phyloP scores from a whole-genome alignment of 192 early-diverging fungal genomes.

The Coemansia sp. region DNA sequence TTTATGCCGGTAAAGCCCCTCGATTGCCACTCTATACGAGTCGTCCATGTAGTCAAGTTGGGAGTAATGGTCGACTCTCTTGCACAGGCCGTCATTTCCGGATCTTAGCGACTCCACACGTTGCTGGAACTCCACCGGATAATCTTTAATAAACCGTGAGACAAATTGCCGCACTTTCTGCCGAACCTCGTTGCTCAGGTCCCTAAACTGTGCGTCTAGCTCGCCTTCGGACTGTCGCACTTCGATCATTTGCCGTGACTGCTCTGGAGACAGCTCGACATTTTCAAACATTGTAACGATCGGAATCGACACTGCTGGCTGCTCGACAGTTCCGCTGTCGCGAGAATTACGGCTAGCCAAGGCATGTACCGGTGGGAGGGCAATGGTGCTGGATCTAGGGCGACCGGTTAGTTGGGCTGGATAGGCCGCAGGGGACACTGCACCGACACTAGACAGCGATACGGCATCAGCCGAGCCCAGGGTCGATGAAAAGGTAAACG shows the following conservation, averaged over 20 bases:
- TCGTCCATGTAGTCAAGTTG: constrained; percentile 29
- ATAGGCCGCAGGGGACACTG: not conserved
- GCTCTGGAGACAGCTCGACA: constrained; percentile 17
- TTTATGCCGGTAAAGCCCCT: constrained; percentile 20
- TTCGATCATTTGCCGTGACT: constrained; percentile 14
- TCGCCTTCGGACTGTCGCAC: constrained; percentile 15
- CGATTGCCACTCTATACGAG: constrained; percentile 25
- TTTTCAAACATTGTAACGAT: constrained; percentile 5
- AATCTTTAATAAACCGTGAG: constrained; percentile 19
- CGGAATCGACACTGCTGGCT: not conserved
- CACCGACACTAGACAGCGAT: constrained; percentile 7
- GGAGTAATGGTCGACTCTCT: constrained; percentile 24
- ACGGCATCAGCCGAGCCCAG: constrained; percentile 1
- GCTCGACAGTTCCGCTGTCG: constrained; percentile 40
- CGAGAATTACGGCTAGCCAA: constrained; percentile 5
- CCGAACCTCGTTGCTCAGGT: constrained; percentile 20
- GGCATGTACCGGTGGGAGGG: not conserved
- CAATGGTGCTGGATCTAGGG: constrained; percentile 32
- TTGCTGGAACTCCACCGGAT: constrained; percentile 37
- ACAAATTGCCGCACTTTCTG: constrained; percentile 37
- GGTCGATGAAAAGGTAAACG: constrained; percentile 15
- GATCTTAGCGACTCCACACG: constrained; percentile 24
- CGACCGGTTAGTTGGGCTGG: not conserved
- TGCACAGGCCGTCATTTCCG: constrained; percentile 33
- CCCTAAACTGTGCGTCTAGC: constrained; percentile 27